Evolutionary conservation across 2,329 filamentous ascomycete species (phyloP).

Genomic region (Ceratocystis albifundus): DNA sequence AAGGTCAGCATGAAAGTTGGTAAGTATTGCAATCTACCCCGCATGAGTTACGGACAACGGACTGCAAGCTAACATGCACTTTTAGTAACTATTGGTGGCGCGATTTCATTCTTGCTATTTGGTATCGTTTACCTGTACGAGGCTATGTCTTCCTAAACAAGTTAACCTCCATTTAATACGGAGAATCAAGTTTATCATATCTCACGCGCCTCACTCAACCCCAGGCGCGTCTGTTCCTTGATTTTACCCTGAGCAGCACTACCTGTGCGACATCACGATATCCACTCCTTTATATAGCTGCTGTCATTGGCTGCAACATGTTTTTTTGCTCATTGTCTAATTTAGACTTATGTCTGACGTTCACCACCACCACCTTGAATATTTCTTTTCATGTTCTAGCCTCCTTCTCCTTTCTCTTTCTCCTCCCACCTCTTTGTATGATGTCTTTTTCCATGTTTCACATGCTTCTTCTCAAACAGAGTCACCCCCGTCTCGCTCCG

Average conservation of each 20-base stretch:
- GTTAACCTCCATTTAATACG: neutral
- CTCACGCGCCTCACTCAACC: neutral
- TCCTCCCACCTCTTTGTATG: slow-evolving; percentile 1
- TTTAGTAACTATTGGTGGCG: slow-evolving; percentile 81
- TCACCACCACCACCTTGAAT: neutral
- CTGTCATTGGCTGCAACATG: slow-evolving; percentile 4
- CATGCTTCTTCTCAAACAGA: slow-evolving; percentile 3
- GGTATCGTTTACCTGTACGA: slow-evolving; percentile 86
- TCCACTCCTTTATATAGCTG: slow-evolving; percentile 7
- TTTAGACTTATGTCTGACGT: neutral
- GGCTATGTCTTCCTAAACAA: slow-evolving; percentile 45
- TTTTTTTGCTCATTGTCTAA: slow-evolving; percentile 1
- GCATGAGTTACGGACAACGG: slow-evolving; percentile 25
- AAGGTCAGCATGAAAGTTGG: slow-evolving; percentile 90
- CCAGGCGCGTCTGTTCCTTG: neutral
- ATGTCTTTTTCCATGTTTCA: slow-evolving; percentile 6
- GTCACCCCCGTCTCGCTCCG: neutral
- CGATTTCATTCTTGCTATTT: slow-evolving; percentile 79
- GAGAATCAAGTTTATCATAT: neutral
- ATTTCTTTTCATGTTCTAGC: slow-evolving; percentile 1
- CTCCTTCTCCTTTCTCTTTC: slow-evolving; percentile 6
- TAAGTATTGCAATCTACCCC: slow-evolving; percentile 42
- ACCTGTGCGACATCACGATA: slow-evolving; percentile 5
- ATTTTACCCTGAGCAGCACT: neutral
- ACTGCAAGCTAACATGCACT: slow-evolving; percentile 17